phyloP scores from a whole-genome alignment of 257 asterid species.

The Petunia secreta region DNA sequence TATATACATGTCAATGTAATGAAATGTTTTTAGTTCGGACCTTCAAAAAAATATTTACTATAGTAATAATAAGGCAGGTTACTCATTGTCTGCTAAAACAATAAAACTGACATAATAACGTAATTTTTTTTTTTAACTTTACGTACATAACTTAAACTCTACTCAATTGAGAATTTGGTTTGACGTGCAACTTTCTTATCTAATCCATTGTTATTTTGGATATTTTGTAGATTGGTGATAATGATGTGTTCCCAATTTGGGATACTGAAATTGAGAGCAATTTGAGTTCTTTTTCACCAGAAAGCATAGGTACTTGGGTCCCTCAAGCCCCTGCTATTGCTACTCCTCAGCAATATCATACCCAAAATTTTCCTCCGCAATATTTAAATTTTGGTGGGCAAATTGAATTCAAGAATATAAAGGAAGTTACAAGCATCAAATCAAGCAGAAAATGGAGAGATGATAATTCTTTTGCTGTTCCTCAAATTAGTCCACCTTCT shows the following conservation, averaged over 20 bases:
- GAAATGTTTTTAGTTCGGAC: too few species aligned
- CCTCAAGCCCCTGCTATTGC: conserved; percentile 53
- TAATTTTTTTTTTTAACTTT: too few species aligned
- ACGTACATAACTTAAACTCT: too few species aligned
- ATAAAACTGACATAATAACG: too few species aligned
- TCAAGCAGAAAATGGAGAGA: conserved; percentile 53
- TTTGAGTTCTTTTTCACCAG: conserved; percentile 39
- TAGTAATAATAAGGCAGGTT: too few species aligned
- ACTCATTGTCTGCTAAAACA: too few species aligned
- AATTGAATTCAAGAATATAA: conserved; percentile 43
- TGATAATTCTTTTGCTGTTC: conserved; percentile 73
- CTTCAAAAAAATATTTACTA: too few species aligned
- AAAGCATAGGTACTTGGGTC: conserved; percentile 63
- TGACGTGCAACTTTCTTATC: background rate
- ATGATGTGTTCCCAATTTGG: conserved; percentile 60
- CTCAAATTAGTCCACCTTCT: conserved; percentile 66
- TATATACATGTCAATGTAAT: too few species aligned
- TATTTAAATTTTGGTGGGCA: conserved; percentile 43
- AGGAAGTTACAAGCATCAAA: conserved; percentile 43
- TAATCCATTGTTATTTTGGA: background rate
- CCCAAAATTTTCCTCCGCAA: conserved; percentile 42
- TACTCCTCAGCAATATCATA: conserved; percentile 34
- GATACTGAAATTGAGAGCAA: conserved; percentile 43
- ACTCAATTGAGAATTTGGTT: background rate
- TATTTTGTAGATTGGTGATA: conserved; percentile 49